Conservation (phyloP, 2,329 filamentous ascomycete species). For the Ilyonectria mors-panacis region DNA sequence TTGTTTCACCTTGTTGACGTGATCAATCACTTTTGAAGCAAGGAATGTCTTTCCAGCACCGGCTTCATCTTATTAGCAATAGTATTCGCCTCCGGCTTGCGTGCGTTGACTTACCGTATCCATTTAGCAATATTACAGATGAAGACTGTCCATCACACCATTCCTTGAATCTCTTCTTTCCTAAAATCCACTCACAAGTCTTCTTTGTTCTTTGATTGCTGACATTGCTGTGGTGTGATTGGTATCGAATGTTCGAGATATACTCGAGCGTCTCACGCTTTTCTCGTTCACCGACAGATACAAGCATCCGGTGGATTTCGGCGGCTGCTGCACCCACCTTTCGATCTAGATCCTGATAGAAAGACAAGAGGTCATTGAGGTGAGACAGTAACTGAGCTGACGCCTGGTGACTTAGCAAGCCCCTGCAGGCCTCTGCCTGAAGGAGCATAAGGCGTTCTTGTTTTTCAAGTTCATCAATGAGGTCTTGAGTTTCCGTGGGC, state of each 20-base stretch:
- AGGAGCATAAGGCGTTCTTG: too few relatives aligned
- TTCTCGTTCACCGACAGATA: too few relatives aligned
- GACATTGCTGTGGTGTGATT: conserved; percentile 5
- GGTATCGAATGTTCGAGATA: conserved; percentile 14
- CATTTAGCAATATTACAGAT: conserved; percentile 9
- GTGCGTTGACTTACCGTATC: conserved; percentile 13
- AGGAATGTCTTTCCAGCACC: conserved; percentile 30
- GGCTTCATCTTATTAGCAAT: neutral
- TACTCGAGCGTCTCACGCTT: neutral
- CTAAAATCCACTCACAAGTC: conserved; percentile 25
- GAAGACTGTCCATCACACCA: neutral
- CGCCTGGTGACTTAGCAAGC: too few relatives aligned
- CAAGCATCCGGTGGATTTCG: too few relatives aligned
- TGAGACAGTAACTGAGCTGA: too few relatives aligned
- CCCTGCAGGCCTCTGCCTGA: too few relatives aligned
- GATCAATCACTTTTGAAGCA: conserved; percentile 21
- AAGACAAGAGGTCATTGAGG: too few relatives aligned
- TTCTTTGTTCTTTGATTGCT: neutral
- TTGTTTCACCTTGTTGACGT: neutral
- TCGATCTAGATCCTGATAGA: too few relatives aligned
- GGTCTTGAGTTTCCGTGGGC: neutral
- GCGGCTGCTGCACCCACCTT: too few relatives aligned
- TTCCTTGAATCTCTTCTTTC: too few relatives aligned
- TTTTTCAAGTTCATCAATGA: neutral
- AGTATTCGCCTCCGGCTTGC: too few relatives aligned